phyloP scores from a whole-genome alignment of 2,329 filamentous ascomycete genomes.

The Cercospora citrullina region DNA sequence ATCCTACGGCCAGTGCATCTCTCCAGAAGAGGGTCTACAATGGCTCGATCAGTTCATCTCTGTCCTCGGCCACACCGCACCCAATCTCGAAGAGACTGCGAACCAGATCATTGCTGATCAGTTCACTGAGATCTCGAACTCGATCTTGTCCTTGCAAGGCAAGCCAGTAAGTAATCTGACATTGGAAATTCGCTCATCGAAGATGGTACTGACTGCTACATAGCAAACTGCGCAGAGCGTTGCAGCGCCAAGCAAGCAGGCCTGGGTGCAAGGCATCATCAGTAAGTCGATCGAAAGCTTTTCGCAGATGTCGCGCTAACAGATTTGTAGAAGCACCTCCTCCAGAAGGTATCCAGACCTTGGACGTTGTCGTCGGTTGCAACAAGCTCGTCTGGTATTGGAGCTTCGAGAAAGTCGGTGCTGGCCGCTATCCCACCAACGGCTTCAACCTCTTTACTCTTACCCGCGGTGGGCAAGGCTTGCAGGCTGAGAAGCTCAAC shows the following conservation, averaged over 20 bases:
- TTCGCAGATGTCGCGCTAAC: background rate
- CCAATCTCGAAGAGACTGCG: constrained; percentile 9
- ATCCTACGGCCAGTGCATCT: constrained; percentile 14
- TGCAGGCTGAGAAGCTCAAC: constrained; percentile 10
- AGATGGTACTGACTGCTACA: background rate
- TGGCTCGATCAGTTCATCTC: constrained; percentile 18
- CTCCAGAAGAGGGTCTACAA: constrained; percentile 15
- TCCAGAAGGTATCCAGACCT: constrained; percentile 14
- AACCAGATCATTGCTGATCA: constrained; percentile 22
- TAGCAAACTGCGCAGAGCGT: constrained; percentile 9
- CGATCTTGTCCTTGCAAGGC: constrained; percentile 20
- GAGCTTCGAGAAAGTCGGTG: constrained; percentile 19
- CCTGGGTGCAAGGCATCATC: constrained; percentile 16
- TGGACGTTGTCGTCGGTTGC: constrained; percentile 18
- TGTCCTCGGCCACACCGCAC: constrained; percentile 11
- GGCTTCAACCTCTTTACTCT: constrained; percentile 25
- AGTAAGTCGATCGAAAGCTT: background rate
- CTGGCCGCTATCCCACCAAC: constrained; percentile 17
- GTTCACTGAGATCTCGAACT: constrained; percentile 21
- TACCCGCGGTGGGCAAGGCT: background rate
- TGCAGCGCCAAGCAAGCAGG: constrained; percentile 13
- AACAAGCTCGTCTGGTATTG: constrained; percentile 24
- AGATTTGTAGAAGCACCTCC: constrained; percentile 9
- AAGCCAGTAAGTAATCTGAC: constrained; percentile 4
- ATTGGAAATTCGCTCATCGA: background rate